Evolutionary conservation across 2,329 filamentous ascomycete species (phyloP), one percentile per base, ranked within the genome.

Genomic region (Microsporum canis): DNA sequence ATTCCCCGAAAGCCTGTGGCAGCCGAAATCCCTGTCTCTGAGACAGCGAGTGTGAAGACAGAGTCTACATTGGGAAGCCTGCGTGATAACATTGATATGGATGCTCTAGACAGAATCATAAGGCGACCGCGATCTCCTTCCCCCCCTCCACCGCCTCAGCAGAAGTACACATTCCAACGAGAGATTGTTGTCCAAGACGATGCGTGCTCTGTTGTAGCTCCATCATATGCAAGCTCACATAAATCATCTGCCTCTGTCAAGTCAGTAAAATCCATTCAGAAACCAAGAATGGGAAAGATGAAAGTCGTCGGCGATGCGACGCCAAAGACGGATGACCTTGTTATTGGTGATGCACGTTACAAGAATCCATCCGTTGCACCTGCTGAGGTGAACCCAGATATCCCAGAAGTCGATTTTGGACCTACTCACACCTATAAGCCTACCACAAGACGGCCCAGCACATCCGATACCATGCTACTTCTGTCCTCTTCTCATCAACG

Each of bases 331-430:
- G 72, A 74, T 39, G 75, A 78, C 34, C 68, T 77, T 63, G 76
- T 75, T 56, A 77, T 78, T 60, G 77, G 78, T 14, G 79, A 80
- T 68, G 73, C 73, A 63, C 76, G 70, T 62, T 79, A 78, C 65
- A 67, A 71, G 56, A 67, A 72, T 53, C 70, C 73, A 47, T 69
- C 74, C 41, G 65, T 70, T 17, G 53, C 65, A n/a, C 53, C 65
- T 27, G 69, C 68, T 36, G 65, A 70, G 41, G 51, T 55, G 14
- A 76, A 77, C 12, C 78, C 82, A 29, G 80, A 84, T 61, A 84
- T 95, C 63, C 89, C 89, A 0, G 76, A 81, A 3, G 83, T 96
- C 64, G 86, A 96, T 71, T 96, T 96, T 74, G 92, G 92, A 0
- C 89, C 87, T 4, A 96, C 91, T 0, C 76, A 89, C 67, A 86